These are phyloP conservation scores for Verbena officinalis DNA, from an alignment of 257 asterid genomes.

Conservation along the genomic window DNA sequence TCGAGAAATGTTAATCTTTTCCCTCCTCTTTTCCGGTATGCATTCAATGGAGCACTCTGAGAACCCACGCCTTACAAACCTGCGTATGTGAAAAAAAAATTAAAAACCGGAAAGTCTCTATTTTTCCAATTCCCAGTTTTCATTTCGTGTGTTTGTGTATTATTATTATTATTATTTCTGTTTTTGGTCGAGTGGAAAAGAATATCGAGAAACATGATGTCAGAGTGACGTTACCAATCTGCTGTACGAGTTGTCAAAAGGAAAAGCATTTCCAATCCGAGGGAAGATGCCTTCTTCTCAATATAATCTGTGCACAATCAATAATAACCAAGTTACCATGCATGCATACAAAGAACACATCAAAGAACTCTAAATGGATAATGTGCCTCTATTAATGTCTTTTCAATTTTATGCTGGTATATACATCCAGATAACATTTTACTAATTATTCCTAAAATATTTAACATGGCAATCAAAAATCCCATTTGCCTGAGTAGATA, in stretches of 20 bases:
- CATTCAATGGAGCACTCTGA: slow-evolving; percentile 67
- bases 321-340: background rate
- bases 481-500: background rate
- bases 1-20: slow-evolving; percentile 75
- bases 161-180: too few relatives aligned
- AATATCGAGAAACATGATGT: too few relatives aligned
- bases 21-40: slow-evolving; percentile 77
- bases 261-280: slow-evolving; percentile 77
- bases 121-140: background rate
- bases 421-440: background rate
- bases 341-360: background rate
- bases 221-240: slow-evolving; percentile 71
- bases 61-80: slow-evolving; percentile 98
- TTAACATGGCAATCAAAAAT: background rate
- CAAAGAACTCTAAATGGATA: slow-evolving; percentile 7
- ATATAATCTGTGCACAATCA: slow-evolving; percentile 67
- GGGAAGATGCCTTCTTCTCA: slow-evolving; percentile 88
- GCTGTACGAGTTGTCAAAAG: slow-evolving; percentile 95
- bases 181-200: too few relatives aligned
- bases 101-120: background rate
- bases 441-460: background rate
- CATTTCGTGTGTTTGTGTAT: background rate
- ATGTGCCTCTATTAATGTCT: background rate
- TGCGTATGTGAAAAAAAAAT: slow-evolving; percentile 25
- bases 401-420: slow-evolving; percentile 9